These are phyloP conservation scores for Populus euphratica DNA, from an alignment of 345 rosid species.

Conservation along the genomic window DNA sequence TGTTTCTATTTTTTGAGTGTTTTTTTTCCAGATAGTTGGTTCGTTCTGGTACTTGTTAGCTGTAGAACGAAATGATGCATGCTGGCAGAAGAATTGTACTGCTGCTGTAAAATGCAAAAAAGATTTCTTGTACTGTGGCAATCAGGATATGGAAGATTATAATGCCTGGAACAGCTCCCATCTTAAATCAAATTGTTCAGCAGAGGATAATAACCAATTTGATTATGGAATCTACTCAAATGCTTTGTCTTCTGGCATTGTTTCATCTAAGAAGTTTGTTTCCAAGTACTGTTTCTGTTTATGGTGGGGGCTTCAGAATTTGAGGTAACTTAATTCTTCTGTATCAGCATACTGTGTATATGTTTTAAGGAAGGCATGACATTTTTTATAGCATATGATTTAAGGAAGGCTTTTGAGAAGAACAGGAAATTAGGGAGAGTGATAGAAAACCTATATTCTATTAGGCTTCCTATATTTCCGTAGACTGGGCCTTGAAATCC, in stretches of 20 bases:
- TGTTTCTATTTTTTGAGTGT: background rate
- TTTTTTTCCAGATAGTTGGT: constrained; percentile 67
- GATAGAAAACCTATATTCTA: too few species aligned
- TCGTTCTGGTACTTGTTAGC: constrained; percentile 93
- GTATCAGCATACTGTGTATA: background rate
- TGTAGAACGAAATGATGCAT: constrained; percentile 69
- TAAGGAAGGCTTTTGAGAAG: too few species aligned
- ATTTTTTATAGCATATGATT: background rate
- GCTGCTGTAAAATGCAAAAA: constrained; percentile 27
- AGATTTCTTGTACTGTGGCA: constrained; percentile 72
- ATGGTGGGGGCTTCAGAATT: constrained; percentile 99
- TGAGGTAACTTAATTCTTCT: constrained; percentile 47
- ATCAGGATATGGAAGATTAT: constrained; percentile 45
- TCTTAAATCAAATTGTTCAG: constrained; percentile 40
- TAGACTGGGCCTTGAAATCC: too few species aligned
- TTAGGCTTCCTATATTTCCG: too few species aligned
- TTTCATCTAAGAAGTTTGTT: constrained; percentile 69
- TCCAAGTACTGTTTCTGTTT: constrained; percentile 79
- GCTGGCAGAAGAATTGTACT: constrained; percentile 64
- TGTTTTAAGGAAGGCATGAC: background rate
- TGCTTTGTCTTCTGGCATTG: constrained; percentile 70
- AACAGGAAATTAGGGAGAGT: too few species aligned
- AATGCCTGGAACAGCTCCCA: constrained; percentile 39
- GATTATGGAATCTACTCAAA: constrained; percentile 67
- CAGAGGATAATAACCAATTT: constrained; percentile 42